Conservation (phyloP, 768 basidiomycete genomes). For the Heimioporus sp. region DNA sequence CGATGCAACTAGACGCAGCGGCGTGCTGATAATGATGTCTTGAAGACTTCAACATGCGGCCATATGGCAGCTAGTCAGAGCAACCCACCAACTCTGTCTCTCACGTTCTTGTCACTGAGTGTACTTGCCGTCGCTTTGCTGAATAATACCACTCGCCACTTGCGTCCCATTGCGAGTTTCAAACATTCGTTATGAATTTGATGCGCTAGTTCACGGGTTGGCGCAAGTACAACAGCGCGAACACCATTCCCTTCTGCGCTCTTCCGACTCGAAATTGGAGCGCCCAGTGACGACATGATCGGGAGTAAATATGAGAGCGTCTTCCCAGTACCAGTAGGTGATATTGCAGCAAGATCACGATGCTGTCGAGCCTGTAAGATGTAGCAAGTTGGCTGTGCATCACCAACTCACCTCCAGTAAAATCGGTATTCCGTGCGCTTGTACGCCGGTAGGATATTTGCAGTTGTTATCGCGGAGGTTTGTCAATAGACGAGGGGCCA, state of each 20-base stretch:
- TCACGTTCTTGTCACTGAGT: constrained; percentile 65
- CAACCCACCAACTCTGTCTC: constrained; percentile 75
- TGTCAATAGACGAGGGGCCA: constrained; percentile 57
- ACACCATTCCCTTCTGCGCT: constrained; percentile 53
- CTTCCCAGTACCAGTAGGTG: constrained; percentile 97
- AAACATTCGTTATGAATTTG: constrained; percentile 92
- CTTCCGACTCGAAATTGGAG: constrained; percentile 52
- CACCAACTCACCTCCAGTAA: constrained; percentile 61
- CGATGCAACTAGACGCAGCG: constrained; percentile 81
- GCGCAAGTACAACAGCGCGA: constrained; percentile 80
- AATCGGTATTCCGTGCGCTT: constrained; percentile 77
- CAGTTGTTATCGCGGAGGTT: constrained; percentile 66
- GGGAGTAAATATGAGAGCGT: constrained; percentile 92
- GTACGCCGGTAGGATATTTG: constrained; percentile 73
- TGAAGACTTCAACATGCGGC: not conserved
- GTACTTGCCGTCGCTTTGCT: constrained; percentile 89
- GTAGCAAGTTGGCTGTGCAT: not conserved
- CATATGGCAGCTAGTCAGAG: constrained; percentile 1
- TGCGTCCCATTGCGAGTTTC: constrained; percentile 76
- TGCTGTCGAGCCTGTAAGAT: constrained; percentile 38
- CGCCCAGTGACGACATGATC: constrained; percentile 57
- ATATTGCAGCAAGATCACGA: constrained; percentile 89
- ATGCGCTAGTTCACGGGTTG: constrained; percentile 93
- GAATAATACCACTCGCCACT: constrained; percentile 80
- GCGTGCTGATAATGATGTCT: constrained; percentile 94